These are phyloP conservation scores for Kodamaea ohmeri DNA, from an alignment of 1,139 yeast species.

Conservation along the genomic window DNA sequence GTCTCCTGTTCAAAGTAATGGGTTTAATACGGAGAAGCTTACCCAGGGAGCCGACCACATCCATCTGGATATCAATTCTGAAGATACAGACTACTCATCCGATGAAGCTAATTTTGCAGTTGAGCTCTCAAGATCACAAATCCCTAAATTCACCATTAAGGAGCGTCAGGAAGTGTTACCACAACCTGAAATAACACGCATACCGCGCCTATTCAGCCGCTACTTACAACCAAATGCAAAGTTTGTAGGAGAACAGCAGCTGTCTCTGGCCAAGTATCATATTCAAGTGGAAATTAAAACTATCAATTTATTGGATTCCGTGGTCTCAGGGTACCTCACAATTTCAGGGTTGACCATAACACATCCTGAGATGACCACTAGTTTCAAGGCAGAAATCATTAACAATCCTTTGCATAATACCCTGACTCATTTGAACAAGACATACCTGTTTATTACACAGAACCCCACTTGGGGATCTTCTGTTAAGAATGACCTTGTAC, in stretches of 20 bases:
- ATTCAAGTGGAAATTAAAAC: constrained; percentile 70
- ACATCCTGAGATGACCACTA: constrained; percentile 78
- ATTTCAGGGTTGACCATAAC: constrained; percentile 77
- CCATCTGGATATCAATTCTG: constrained; percentile 1
- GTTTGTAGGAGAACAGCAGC: constrained; percentile 70
- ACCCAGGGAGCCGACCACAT: constrained; percentile 2
- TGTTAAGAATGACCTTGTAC: constrained; percentile 71
- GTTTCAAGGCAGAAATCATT: constrained; percentile 82
- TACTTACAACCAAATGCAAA: constrained; percentile 61
- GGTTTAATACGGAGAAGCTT: constrained; percentile 6
- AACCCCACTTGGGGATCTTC: constrained; percentile 57
- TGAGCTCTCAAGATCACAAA: background rate
- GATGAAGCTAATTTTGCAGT: constrained; percentile 1
- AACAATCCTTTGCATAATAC: constrained; percentile 46
- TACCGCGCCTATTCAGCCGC: constrained; percentile 23
- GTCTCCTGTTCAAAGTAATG: constrained; percentile 4
- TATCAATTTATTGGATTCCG: constrained; percentile 60
- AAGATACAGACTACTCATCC: constrained; percentile 3
- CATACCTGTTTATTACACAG: constrained; percentile 41
- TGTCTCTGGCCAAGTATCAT: constrained; percentile 65
- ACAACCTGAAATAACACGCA: constrained; percentile 1
- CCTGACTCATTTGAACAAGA: constrained; percentile 32
- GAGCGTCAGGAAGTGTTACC: constrained; percentile 4
- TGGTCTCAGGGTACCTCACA: constrained; percentile 73
- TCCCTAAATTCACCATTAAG: constrained; percentile 7